Evolutionary conservation across 2,329 filamentous ascomycete genomes (phyloP), one percentile per base, ranked within the genome.

Genomic region (Ophiostoma ulmi): DNA sequence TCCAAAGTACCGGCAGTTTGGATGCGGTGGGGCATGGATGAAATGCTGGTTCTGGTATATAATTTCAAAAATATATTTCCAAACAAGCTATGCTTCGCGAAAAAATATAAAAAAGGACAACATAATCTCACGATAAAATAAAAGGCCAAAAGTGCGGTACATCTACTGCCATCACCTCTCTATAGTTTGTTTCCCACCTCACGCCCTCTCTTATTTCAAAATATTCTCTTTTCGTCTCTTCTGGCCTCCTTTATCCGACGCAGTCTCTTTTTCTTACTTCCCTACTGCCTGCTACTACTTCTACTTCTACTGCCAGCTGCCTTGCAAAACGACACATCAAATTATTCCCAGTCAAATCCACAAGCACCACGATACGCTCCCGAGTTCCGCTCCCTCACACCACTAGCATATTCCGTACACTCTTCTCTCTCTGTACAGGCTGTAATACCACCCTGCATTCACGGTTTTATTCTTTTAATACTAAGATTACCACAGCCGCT

Each of bases 311-410:
- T 31, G 31, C 17, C 17, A 48, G 44, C 17, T 48, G 10, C 11
- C 44, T 6, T 7, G 17, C 8, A 64, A 63, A 63, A 6, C 58
- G 31, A 64, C 61, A 36, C 31, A 38, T 64, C 31, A 36, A 31
- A 64, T 38, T 36, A 35, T 2, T 26, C 17, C 17, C 35, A 39
- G 61, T 36, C 14, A n/a, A 38, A 20, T 11, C 61, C 11, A 22
- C 8, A 64, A 13, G 61, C 17, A 36, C 61, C 20, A 64, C 61
- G 61, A 64, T 31, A 64, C 61, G 61, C 61, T n/a, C 35, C 61
- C 61, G 61, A 38, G 3, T 38, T 20, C 61, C 61, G 61, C 61
- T 20, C 22, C 22, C 61, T 64, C 61, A 64, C 61, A 64, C 61
- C 61, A 64, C 61, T 36, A 63, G 7, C 22, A 63, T 26, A 1